Evolutionary conservation across 805 yeast species (phyloP).

Genomic region (Wickerhamomyces strasburgensis): DNA sequence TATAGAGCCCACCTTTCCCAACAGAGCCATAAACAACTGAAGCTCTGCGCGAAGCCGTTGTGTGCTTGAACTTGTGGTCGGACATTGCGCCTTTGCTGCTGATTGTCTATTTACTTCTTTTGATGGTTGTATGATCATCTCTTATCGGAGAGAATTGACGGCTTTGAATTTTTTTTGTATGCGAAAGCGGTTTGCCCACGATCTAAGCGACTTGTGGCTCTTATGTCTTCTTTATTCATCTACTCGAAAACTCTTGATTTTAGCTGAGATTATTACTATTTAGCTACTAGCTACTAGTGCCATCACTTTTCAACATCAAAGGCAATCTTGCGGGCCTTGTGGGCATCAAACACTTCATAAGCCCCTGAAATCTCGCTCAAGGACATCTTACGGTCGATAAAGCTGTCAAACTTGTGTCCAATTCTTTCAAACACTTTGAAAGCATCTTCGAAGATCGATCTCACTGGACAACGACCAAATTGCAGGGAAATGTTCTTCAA

Average conservation of each 20-base stretch:
- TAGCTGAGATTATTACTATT: too few relatives aligned
- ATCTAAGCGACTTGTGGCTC: too few relatives aligned
- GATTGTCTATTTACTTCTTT: too few relatives aligned
- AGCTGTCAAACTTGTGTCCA: constrained; percentile 41
- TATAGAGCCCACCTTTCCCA: constrained; percentile 22
- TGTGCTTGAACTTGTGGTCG: constrained; percentile 22
- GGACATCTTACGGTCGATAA: constrained; percentile 44
- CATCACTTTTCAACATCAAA: constrained; percentile 26
- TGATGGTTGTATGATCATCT: too few relatives aligned
- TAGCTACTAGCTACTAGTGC: too few relatives aligned
- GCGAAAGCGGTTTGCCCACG: too few relatives aligned
- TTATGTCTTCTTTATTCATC: too few relatives aligned
- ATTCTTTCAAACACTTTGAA: constrained; percentile 41
- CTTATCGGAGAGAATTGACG: too few relatives aligned
- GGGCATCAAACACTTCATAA: constrained; percentile 47
- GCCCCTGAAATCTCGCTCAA: constrained; percentile 42
- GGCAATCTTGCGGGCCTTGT: constrained; percentile 51
- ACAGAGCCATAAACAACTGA: constrained; percentile 22
- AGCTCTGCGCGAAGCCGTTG: constrained; percentile 21
- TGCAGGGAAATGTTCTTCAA: constrained; percentile 51
- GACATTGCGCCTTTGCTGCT: neutral
- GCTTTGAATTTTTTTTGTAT: too few relatives aligned
- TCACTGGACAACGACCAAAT: constrained; percentile 61
- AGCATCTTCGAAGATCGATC: constrained; percentile 51
- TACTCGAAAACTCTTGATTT: too few relatives aligned